A percentile compares a stretch with the other conserved stretches of the same genome.
Evolutionary conservation across 164 flowering plant genomes (phyloP).

Genomic region (Pachysandra terminalis): DNA sequence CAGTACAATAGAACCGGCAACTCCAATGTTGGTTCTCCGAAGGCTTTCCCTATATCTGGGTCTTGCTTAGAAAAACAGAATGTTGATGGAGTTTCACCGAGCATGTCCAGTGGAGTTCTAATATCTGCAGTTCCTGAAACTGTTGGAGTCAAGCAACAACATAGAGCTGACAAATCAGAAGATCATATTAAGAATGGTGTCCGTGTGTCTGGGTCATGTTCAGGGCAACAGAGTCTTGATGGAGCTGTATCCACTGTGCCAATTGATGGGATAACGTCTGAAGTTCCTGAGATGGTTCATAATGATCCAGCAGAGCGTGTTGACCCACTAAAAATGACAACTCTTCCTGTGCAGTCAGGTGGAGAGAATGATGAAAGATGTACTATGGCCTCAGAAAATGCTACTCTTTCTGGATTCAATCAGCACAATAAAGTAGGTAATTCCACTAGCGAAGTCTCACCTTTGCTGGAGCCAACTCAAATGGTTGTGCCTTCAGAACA

Average conservation of each 20-base stretch:
- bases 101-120: conserved; percentile 1
- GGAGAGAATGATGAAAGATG: conserved; percentile 14
- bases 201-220: too few relatives aligned
- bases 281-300: not conserved
- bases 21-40: conserved; percentile 1
- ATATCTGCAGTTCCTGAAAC: conserved; percentile 4
- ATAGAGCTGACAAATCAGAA: too few relatives aligned
- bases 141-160: not conserved
- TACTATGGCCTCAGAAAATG: conserved; percentile 9
- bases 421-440: conserved; percentile 12
- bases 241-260: too few relatives aligned
- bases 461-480: conserved; percentile 8
- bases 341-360: not conserved
- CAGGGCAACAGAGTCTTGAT: too few relatives aligned
- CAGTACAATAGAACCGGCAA: not conserved
- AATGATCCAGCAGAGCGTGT: conserved; percentile 5
- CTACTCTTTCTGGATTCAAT: conserved; percentile 1
- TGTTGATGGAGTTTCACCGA: conserved; percentile 3
- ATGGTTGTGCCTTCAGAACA: conserved; percentile 2
- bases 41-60: conserved; percentile 1
- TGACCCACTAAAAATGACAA: conserved; percentile 6
- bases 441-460: conserved; percentile 1
- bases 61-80: conserved; percentile 8
- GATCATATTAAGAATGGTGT: too few relatives aligned
- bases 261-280: too few relatives aligned